Conservation (phyloP, 768 basidiomycete species). For the Roridomyces roridus region DNA sequence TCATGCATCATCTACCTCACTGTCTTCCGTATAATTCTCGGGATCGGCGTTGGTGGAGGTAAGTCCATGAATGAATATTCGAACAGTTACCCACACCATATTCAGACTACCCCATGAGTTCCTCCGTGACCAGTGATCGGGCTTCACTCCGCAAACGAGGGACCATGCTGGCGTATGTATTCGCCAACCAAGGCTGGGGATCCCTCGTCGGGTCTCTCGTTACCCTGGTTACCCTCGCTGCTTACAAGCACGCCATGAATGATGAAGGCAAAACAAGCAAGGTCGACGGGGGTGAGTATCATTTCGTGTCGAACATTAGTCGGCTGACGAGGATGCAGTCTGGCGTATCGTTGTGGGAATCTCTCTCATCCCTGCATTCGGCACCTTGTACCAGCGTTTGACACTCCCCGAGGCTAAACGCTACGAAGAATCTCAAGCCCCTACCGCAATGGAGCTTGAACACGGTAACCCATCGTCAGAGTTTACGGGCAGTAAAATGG, state of each 20-base stretch:
- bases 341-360: conserved; percentile 79
- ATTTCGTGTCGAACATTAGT: too few relatives aligned
- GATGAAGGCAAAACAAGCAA: conserved; percentile 60
- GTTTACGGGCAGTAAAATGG: background rate
- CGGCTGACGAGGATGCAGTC: too few relatives aligned
- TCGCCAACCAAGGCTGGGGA: conserved; percentile 75
- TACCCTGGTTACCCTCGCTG: conserved; percentile 66
- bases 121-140: conserved; percentile 70
- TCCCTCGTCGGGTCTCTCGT: conserved; percentile 65
- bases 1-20: conserved; percentile 66
- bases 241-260: conserved; percentile 70
- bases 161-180: conserved; percentile 78
- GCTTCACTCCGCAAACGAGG: conserved; percentile 70
- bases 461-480: conserved; percentile 17
- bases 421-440: conserved; percentile 50
- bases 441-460: conserved; percentile 38
- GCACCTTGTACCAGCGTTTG: conserved; percentile 76
- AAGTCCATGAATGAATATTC: background rate
- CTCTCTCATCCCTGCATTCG: conserved; percentile 75
- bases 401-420: conserved; percentile 74
- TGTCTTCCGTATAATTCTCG: conserved; percentile 75
- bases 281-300: conserved; percentile 69
- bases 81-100: too few relatives aligned
- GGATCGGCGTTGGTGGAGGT: conserved; percentile 76
- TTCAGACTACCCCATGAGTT: conserved; percentile 76